Percentiles rank a stretch among this genome's conserved stretches.
Evolutionary conservation across 2,329 filamentous ascomycete genomes (phyloP).

Genomic region (Xylariaceae sp.): DNA sequence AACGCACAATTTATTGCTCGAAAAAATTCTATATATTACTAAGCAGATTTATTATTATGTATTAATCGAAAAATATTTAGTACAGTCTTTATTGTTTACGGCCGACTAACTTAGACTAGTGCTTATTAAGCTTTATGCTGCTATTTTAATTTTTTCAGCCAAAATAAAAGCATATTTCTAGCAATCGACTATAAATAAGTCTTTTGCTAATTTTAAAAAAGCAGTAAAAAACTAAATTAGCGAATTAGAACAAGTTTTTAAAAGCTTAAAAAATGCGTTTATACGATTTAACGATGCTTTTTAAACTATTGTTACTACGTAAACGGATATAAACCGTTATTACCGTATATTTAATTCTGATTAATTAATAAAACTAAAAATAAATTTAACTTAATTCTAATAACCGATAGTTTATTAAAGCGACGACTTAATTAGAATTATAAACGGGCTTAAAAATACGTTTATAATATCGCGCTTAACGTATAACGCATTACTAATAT

Average conservation of each 20-base stretch:
- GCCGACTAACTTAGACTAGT: background rate
- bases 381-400: background rate
- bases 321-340: background rate
- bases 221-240: background rate
- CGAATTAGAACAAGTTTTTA: background rate
- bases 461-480: background rate
- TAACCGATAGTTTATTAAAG: background rate
- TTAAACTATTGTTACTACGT: background rate
- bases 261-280: background rate
- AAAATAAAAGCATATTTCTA: background rate
- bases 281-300: background rate
- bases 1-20: background rate
- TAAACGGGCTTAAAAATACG: background rate
- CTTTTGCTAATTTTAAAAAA: background rate
- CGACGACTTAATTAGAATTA: background rate
- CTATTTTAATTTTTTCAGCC: background rate
- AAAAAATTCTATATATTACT: background rate
- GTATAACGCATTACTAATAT: background rate
- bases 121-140: background rate
- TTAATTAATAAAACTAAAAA: background rate
- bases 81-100: background rate
- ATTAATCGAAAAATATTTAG: conserved; percentile 1
- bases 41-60: background rate
- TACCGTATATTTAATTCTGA: background rate
- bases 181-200: background rate